Percentiles rank a stretch among this genome's conserved stretches.
Evolutionary conservation across 2,329 filamentous ascomycete genomes (phyloP).

Genomic region (Fusarium sp.): DNA sequence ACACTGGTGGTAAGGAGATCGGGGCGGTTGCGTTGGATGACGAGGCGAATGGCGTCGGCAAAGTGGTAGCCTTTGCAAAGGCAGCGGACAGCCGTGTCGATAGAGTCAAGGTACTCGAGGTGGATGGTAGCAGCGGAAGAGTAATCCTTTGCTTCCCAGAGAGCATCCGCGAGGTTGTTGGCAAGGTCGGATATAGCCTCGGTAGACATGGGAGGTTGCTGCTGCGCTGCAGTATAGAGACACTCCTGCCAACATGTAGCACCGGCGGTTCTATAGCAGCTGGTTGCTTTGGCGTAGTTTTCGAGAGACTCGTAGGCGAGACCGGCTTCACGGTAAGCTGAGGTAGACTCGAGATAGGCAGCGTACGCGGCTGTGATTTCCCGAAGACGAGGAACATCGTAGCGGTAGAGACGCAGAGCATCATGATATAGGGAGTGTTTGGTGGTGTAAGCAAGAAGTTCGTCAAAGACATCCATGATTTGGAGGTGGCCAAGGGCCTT

Average conservation of each 20-base stretch:
- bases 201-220: slow-evolving; percentile 69
- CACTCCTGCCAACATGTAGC: slow-evolving; percentile 88
- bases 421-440: slow-evolving; percentile 84
- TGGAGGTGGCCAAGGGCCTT: slow-evolving; percentile 87
- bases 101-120: slow-evolving; percentile 81
- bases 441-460: slow-evolving; percentile 80
- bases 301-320: slow-evolving; percentile 89
- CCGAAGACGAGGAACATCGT: slow-evolving; percentile 75
- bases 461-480: slow-evolving; percentile 78
- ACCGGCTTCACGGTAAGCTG: slow-evolving; percentile 86
- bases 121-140: slow-evolving; percentile 82
- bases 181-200: slow-evolving; percentile 77
- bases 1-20: slow-evolving; percentile 77
- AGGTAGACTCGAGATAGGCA: slow-evolving; percentile 78
- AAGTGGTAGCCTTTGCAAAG: slow-evolving; percentile 92
- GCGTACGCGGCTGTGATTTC: slow-evolving; percentile 84
- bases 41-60: slow-evolving; percentile 86
- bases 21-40: slow-evolving; percentile 70
- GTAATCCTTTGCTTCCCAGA: slow-evolving; percentile 88
- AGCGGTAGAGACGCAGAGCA: slow-evolving; percentile 85
- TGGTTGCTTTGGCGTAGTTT: slow-evolving; percentile 80
- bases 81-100: slow-evolving; percentile 77
- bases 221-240: slow-evolving; percentile 81
- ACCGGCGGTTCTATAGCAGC: slow-evolving; percentile 86
- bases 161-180: slow-evolving; percentile 79